Conservation (phyloP, 441 rosid species). For the Oxalis stricta region DNA sequence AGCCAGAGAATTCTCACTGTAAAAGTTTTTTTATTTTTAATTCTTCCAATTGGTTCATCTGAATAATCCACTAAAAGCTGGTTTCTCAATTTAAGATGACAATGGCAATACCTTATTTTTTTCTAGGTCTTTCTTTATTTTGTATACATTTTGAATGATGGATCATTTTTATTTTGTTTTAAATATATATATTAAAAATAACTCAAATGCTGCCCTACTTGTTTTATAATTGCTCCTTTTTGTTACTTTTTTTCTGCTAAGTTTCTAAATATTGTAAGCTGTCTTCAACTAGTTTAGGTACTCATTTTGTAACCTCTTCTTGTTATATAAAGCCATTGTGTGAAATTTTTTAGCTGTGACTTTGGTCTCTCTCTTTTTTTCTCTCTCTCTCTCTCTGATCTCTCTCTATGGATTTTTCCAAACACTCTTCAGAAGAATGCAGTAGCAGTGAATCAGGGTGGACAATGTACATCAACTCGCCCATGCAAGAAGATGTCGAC, state of each 20-base stretch:
- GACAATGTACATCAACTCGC: conserved; percentile 71
- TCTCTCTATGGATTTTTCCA: conserved; percentile 28
- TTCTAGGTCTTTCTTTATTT: not conserved
- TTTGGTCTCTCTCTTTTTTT: conserved; percentile 2
- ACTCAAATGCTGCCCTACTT: too few species aligned
- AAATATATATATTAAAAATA: not conserved
- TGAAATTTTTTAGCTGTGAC: conserved; percentile 1
- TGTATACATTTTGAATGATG: not conserved
- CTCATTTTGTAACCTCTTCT: conserved; percentile 10
- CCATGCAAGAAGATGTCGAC: conserved; percentile 54
- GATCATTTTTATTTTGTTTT: not conserved
- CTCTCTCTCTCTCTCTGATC: not conserved
- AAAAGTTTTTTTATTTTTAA: conserved; percentile 13
- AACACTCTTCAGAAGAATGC: conserved; percentile 38
- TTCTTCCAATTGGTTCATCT: conserved; percentile 11
- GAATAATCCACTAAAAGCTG: conserved; percentile 9
- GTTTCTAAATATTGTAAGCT: conserved; percentile 21
- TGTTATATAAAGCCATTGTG: not conserved
- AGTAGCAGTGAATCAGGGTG: conserved; percentile 96
- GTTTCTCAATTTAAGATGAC: conserved; percentile 5
- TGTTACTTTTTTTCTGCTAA: conserved; percentile 4
- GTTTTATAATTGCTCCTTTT: not conserved
- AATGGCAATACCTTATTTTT: not conserved
- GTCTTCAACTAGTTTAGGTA: conserved; percentile 14
- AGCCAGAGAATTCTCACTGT: conserved; percentile 13